These are phyloP conservation scores for Basidiobolus meristosporus DNA, from an alignment of 371 early-diverging fungal genomes.

Conservation along the genomic window DNA sequence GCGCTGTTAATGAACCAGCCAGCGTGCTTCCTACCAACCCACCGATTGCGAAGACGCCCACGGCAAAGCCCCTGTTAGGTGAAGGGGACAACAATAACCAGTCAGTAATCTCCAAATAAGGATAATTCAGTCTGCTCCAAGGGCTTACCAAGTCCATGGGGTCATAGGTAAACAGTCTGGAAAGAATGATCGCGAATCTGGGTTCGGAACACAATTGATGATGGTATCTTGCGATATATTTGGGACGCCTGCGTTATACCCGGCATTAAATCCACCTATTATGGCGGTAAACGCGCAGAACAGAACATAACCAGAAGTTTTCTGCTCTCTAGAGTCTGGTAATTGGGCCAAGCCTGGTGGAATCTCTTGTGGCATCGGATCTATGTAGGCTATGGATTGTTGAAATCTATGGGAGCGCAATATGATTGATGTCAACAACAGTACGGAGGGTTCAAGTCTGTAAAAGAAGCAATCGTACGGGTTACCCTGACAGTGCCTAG, in stretches of 20 bases:
- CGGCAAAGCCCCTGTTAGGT: no score
- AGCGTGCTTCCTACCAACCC: constrained; percentile 49
- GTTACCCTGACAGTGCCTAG: no score
- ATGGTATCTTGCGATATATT: constrained; percentile 4
- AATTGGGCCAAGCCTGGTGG: no score
- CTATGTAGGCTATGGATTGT: no score
- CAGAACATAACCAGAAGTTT: neutral
- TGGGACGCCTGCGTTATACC: constrained; percentile 1
- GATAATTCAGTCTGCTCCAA: no score
- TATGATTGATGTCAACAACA: no score
- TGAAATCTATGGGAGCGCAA: no score
- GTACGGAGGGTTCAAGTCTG: no score
- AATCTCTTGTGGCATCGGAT: no score
- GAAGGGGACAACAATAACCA: no score
- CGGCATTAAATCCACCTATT: constrained; percentile 2
- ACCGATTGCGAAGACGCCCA: constrained; percentile 47
- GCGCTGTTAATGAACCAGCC: constrained; percentile 27
- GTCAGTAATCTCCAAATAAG: no score
- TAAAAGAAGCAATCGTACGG: no score
- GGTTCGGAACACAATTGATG: neutral
- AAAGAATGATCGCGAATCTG: neutral
- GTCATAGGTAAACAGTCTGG: neutral
- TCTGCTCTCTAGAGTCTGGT: neutral
- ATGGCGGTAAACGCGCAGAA: constrained; percentile 1
- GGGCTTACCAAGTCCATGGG: neutral